phyloP scores from a whole-genome alignment of 2,329 filamentous ascomycete species.

The Lachnellula hyalina region DNA sequence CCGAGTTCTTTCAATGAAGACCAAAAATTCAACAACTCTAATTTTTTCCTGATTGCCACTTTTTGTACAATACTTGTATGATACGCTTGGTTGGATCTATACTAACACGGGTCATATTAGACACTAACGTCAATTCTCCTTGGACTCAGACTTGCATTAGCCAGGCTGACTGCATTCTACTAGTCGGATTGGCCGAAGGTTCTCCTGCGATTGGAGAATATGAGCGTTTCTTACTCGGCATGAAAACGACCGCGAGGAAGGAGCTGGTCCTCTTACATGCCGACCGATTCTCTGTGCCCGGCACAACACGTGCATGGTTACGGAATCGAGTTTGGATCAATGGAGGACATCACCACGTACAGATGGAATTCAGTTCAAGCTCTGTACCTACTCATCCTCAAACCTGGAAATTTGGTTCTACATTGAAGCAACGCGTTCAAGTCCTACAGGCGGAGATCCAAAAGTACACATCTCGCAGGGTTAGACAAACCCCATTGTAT shows the following conservation, averaged over 20 bases:
- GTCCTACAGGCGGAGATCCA: constrained; percentile 95
- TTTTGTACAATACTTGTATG: neutral
- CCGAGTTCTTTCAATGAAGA: constrained; percentile 25
- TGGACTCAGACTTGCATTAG: constrained; percentile 98
- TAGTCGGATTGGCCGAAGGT: constrained; percentile 86
- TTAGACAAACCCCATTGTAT: constrained; percentile 85
- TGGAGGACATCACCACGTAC: constrained; percentile 93
- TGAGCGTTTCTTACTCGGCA: constrained; percentile 90
- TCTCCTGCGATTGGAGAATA: constrained; percentile 93
- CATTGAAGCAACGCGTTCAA: constrained; percentile 87
- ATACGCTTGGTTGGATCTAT: constrained; percentile 15
- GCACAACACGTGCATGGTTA: constrained; percentile 83
- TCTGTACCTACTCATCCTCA: constrained; percentile 71
- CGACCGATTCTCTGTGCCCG: constrained; percentile 80
- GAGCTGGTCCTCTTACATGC: constrained; percentile 84
- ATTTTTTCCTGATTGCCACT: constrained; percentile 57
- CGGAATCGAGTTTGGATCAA: constrained; percentile 96
- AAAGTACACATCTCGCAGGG: constrained; percentile 91
- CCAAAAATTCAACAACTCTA: constrained; percentile 42
- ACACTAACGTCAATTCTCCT: constrained; percentile 93
- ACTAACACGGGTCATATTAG: constrained; percentile 37
- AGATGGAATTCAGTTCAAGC: constrained; percentile 82
- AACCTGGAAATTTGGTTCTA: constrained; percentile 73
- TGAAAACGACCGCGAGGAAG: constrained; percentile 94
- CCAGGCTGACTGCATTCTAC: constrained; percentile 91